These are phyloP conservation scores for Apiospora sp. DNA, from an alignment of 2,329 filamentous ascomycete species.

Conservation along the genomic window DNA sequence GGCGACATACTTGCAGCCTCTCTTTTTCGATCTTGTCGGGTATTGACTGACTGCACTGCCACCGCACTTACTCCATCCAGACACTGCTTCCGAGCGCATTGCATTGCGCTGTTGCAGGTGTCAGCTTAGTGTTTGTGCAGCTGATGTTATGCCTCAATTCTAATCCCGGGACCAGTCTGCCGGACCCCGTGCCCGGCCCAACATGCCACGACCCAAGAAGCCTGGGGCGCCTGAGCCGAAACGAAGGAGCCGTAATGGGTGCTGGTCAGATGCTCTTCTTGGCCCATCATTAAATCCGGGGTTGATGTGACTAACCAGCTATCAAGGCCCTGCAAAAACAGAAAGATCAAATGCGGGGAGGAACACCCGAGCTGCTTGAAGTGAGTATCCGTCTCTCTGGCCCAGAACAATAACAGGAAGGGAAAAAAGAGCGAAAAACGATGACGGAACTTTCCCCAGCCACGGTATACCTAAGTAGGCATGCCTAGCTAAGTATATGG, in stretches of 20 bases:
- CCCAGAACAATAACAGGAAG: neutral
- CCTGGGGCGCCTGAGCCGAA: conserved; percentile 53
- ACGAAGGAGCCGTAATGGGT: conserved; percentile 54
- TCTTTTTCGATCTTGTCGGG: neutral
- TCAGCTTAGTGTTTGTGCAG: neutral
- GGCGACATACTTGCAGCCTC: neutral
- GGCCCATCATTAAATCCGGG: conserved; percentile 12
- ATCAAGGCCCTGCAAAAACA: conserved; percentile 77
- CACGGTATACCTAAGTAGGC: neutral
- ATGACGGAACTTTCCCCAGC: neutral
- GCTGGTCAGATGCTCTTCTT: conserved; percentile 47
- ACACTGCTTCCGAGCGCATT: neutral
- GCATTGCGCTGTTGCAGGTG: conserved; percentile 3
- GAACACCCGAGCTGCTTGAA: conserved; percentile 77
- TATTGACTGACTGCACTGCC: neutral
- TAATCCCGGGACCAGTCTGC: conserved; percentile 27
- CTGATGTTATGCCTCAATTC: conserved; percentile 8
- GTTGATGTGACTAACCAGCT: conserved; percentile 30
- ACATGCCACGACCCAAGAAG: conserved; percentile 54
- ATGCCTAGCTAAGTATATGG: neutral
- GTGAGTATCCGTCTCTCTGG: conserved; percentile 40
- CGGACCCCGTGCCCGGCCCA: conserved; percentile 27
- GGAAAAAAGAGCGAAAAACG: no score
- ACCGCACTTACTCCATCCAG: neutral
- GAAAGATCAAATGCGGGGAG: conserved; percentile 84